Evolutionary conservation across 352 stramenopile genomes (phyloP).

Genomic region (Halophytophthora batemanensis): DNA sequence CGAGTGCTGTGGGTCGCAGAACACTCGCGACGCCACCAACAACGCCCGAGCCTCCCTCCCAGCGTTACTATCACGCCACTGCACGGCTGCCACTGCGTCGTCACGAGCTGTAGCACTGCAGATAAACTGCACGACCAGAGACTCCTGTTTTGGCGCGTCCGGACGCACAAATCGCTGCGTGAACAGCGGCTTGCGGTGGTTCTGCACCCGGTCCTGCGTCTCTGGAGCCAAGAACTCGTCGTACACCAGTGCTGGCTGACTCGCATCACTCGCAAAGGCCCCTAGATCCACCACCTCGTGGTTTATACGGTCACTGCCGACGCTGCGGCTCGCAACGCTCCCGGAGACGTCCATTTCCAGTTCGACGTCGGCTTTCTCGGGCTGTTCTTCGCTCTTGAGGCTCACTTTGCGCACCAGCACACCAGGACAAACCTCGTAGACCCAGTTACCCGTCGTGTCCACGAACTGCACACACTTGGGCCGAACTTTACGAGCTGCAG

Average conservation of each 20-base stretch:
- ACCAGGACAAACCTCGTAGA: constrained; percentile 68
- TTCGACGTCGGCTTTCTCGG: constrained; percentile 4
- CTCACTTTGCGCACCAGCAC: constrained; percentile 53
- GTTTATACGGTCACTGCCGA: constrained; percentile 3
- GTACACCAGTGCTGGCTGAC: constrained; percentile 28
- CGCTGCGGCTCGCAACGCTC: background rate
- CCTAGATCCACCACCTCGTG: constrained; percentile 42
- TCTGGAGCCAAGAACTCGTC: constrained; percentile 46
- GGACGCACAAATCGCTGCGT: constrained; percentile 48
- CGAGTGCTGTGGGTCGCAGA: constrained; percentile 58
- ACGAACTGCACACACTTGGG: constrained; percentile 66
- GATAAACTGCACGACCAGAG: constrained; percentile 68
- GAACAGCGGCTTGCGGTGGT: constrained; percentile 48
- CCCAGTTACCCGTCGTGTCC: constrained; percentile 41
- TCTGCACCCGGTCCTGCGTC: constrained; percentile 38
- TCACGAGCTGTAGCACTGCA: constrained; percentile 48
- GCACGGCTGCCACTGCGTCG: constrained; percentile 40
- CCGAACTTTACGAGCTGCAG: constrained; percentile 49
- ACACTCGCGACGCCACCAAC: constrained; percentile 59
- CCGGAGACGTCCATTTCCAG: constrained; percentile 17
- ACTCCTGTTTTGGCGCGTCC: constrained; percentile 8
- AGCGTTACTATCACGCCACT: constrained; percentile 24
- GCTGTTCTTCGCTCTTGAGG: constrained; percentile 12
- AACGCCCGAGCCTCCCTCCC: constrained; percentile 39
- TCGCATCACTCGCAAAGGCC: constrained; percentile 31